Evolutionary conservation across 495 filamentous ascomycete species (phyloP), one percentile per base, ranked within the genome.

Genomic region (Coniosporium apollinis): DNA sequence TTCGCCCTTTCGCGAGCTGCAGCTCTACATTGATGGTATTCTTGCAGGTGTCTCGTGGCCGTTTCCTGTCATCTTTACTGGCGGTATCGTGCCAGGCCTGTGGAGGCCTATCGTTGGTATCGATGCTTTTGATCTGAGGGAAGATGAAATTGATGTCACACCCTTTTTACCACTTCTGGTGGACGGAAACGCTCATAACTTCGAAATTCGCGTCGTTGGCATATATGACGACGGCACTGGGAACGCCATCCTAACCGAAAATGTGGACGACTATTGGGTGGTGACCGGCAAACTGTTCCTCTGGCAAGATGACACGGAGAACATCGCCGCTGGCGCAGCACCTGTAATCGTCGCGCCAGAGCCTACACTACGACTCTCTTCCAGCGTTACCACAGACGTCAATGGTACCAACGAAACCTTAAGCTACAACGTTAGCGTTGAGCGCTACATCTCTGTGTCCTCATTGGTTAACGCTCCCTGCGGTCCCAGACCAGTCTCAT

Each of bases 41-140:
- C 56, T 89, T 5, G 79, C 81, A 11, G 84, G 84, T 0, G 79
- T 89, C 3, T 65, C 71, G 5, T 91, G 79, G 80, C 84, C 85
- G 3, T 89, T 87, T 39, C 79, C 82, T 0, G 62, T 85, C 19
- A 82, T 92, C 22, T 94, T 92, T 44, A 91, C 84, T 4, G 84
- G 85, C 4, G 85, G 85, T 3, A 70, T 94, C 1, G 76, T 74
- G 1, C 85, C 85, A 1, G 73, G 72, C 0, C 66, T 91, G 20
- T 91, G 85, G 75, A 63, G 80, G 0, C 85, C 85, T 1, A 75
- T 93, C 42, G 82, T 82, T 9, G 82, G 84, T 1, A 81, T 85
- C 30, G 76, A 87, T 35, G 71, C 82, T 1, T 92, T 83, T 50
- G 84, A 93, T 48, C 60, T 92, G 9, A 66, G 73, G 6, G 73